A percentile compares a stretch with the other conserved stretches of the same genome.
These are phyloP conservation scores for Clonostachys chloroleuca DNA, from an alignment of 2,329 filamentous ascomycete genomes.

Conservation along the genomic window DNA sequence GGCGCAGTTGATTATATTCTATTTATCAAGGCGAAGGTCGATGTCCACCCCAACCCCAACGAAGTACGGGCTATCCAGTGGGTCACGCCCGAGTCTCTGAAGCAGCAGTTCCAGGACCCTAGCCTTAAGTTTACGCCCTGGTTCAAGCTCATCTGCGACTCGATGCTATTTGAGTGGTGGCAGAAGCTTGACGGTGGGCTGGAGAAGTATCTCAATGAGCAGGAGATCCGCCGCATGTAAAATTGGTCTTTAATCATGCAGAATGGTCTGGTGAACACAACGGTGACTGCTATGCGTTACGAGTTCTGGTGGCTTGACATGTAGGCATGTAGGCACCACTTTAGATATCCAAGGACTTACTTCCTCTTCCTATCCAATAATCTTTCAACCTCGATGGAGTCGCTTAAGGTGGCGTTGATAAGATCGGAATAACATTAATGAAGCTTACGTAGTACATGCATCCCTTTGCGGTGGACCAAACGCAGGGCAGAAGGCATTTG, in stretches of 20 bases:
- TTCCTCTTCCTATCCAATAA: not conserved
- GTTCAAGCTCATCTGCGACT: conserved; percentile 99
- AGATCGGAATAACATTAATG: not conserved
- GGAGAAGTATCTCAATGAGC: conserved; percentile 82
- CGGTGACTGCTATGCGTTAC: too few species aligned
- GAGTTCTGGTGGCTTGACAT: too few species aligned
- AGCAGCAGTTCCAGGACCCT: conserved; percentile 78
- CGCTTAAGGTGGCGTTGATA: not conserved
- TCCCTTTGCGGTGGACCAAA: not conserved
- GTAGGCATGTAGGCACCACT: not conserved
- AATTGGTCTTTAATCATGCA: too few species aligned
- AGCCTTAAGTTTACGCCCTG: conserved; percentile 88
- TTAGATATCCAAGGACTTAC: not conserved
- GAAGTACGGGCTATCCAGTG: conserved; percentile 85
- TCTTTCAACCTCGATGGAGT: not conserved
- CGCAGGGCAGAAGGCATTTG: too few species aligned
- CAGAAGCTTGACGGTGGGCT: conserved; percentile 74
- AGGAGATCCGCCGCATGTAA: conserved; percentile 80
- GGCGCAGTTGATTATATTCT: conserved; percentile 89
- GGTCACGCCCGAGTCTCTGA: conserved; percentile 77
- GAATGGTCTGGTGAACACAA: too few species aligned
- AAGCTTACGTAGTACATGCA: not conserved
- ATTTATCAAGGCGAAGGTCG: conserved; percentile 93
- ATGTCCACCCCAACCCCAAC: conserved; percentile 77
- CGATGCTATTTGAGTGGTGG: conserved; percentile 99